Base-by-base conservation (phyloP, 1,139 yeast genomes). In the Pichia sp. region DNA sequence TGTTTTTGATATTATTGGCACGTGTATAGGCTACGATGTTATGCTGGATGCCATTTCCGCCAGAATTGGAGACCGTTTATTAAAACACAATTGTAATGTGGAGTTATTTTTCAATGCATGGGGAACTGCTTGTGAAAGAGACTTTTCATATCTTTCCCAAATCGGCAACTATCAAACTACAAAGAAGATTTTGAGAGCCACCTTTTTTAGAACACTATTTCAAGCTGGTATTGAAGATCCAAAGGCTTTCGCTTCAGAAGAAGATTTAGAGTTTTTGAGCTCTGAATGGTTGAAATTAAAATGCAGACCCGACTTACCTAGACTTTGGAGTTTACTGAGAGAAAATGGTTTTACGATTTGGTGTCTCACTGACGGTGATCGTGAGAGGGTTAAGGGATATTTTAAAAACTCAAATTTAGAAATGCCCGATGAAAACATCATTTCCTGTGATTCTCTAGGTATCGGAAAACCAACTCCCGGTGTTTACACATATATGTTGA, bases 81-180 rank as follows among this genome's bases (percentile, higher is more conserved):
- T 46, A 26, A 37, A 38, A 16, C 47, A 49, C 11, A 49, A 50
- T 9, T 50, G 54, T 35, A 52, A 53, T 37, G 16, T 50, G 23
- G 46, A 50, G 31, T 36, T 56, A 26, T 56, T 56, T 38, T 56
- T 55, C 47, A 54, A 48, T 43, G 55, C 55, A 36, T 56, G 60
- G 60, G 47, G 54, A n/a, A 55, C 59, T 9, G 58, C 56, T n/a
- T 51, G 55, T 37, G 60, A 55, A 39, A 50, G 58, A 48, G 60
- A 56, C 29, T 56, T 51, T 44, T 54, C 60, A 2, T 56, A 56
- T 39, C 44, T 56, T 7, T 55, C 59, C 23, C 56, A 53, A 40
- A 39, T 49, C 23, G 54, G 54, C 27, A 29, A 51, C n/a, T 56
- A 56, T 29, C 56, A 55, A 35, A 45, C 56, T 8, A 53, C 55